These are phyloP conservation scores for Chalciporus sphaerocephalus DNA, from an alignment of 768 basidiomycete genomes.

Conservation along the genomic window DNA sequence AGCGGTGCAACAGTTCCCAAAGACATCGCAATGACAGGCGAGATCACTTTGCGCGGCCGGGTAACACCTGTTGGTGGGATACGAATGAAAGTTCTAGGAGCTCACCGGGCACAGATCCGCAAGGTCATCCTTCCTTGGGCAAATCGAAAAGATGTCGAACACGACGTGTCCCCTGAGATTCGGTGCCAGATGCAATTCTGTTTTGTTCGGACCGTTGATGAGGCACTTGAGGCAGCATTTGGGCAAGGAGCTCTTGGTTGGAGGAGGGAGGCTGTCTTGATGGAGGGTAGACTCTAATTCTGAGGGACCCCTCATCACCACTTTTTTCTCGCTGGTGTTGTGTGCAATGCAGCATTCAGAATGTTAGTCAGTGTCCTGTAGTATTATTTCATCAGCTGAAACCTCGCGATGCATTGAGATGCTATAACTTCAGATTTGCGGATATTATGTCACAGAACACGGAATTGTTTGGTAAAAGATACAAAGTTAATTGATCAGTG, in stretches of 20 bases:
- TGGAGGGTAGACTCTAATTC: conserved; percentile 50
- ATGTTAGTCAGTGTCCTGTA: background rate
- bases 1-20: conserved; percentile 71
- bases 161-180: conserved; percentile 74
- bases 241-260: conserved; percentile 64
- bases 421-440: too few relatives aligned
- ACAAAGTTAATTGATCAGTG: conserved; percentile 8
- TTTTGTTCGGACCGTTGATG: conserved; percentile 74
- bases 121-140: conserved; percentile 82
- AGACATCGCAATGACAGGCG: conserved; percentile 85
- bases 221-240: conserved; percentile 81
- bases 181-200: conserved; percentile 73
- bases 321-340: too few relatives aligned
- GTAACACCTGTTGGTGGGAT: conserved; percentile 87
- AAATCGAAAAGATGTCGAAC: conserved; percentile 84
- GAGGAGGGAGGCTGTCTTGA: conserved; percentile 48
- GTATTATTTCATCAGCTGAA: background rate
- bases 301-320: too few relatives aligned
- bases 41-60: conserved; percentile 82
- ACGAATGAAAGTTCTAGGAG: conserved; percentile 88
- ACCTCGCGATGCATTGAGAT: background rate
- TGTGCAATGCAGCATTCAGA: too few relatives aligned
- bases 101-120: conserved; percentile 79
- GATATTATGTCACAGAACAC: conserved; percentile 4
- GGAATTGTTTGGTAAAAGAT: conserved; percentile 12